These are phyloP conservation scores for Knufia fluminis DNA, from an alignment of 2,329 filamentous ascomycete species.

Conservation along the genomic window DNA sequence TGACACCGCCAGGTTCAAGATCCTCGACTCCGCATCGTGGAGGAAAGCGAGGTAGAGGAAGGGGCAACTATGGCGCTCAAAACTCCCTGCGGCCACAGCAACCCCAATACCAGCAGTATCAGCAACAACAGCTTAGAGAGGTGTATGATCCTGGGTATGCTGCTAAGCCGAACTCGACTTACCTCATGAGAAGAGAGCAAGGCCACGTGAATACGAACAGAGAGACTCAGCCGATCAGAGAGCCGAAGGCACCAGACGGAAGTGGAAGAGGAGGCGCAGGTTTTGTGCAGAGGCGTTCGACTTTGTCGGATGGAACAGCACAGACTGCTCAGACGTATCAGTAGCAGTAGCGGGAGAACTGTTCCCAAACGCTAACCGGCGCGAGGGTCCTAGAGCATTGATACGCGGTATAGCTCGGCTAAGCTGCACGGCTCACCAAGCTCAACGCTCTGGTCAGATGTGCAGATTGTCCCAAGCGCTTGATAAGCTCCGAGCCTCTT, in stretches of 20 bases:
- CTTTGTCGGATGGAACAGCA: not conserved
- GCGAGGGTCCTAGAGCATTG: not conserved
- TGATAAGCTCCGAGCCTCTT: too few species aligned
- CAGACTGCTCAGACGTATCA: not conserved
- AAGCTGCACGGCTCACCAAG: not conserved
- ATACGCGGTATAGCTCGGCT: not conserved
- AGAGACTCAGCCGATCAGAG: conserved; percentile 52
- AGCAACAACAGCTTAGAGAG: conserved; percentile 42
- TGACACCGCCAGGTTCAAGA: conserved; percentile 48
- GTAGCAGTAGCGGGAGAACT: not conserved
- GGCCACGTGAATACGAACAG: conserved; percentile 10
- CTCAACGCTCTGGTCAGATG: too few species aligned
- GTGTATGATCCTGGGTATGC: conserved; percentile 70
- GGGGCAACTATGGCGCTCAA: conserved; percentile 12
- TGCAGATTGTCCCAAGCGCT: too few species aligned
- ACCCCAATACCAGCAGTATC: conserved; percentile 11
- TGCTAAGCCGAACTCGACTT: conserved; percentile 50
- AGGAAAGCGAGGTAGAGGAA: conserved; percentile 34
- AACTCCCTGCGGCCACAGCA: conserved; percentile 25
- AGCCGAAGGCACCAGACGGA: conserved; percentile 68
- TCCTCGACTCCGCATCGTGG: conserved; percentile 34
- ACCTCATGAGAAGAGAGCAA: conserved; percentile 36
- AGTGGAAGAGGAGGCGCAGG: conserved; percentile 70
- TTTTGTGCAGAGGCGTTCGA: conserved; percentile 38
- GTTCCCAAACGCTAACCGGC: not conserved